A percentile compares a stretch with the other conserved stretches of the same genome.
Conservation (phyloP, 2,329 filamentous ascomycete species). For the Colletotrichum ledebouriae region DNA sequence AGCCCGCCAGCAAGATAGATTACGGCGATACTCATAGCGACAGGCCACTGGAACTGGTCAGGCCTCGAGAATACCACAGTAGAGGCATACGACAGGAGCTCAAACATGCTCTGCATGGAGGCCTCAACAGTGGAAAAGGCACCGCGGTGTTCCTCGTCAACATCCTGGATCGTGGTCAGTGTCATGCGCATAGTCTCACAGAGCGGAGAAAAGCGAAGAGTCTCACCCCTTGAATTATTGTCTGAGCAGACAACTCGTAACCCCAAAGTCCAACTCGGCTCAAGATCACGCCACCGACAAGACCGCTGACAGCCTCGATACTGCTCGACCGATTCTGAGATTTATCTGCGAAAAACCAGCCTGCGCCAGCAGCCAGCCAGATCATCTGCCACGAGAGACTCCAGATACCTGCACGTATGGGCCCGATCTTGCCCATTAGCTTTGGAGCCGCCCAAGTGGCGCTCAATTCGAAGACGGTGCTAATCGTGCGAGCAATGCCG, state of each 20-base stretch:
- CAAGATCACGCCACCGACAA: conserved; percentile 7
- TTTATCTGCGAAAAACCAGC: conserved; percentile 54
- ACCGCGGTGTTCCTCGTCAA: conserved; percentile 16
- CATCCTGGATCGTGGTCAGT: not conserved
- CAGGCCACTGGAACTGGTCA: conserved; percentile 28
- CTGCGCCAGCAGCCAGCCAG: conserved; percentile 62
- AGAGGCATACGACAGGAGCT: conserved; percentile 23
- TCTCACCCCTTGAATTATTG: conserved; percentile 7
- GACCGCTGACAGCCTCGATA: conserved; percentile 12
- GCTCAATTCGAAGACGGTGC: conserved; percentile 68
- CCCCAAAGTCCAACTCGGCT: conserved; percentile 31
- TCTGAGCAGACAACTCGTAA: conserved; percentile 21
- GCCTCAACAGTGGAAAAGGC: conserved; percentile 28
- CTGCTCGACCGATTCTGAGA: not conserved
- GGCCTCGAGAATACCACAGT: conserved; percentile 20
- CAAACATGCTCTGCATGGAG: conserved; percentile 20
- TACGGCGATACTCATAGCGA: conserved; percentile 7
- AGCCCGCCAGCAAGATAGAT: conserved; percentile 44
- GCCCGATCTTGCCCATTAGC: conserved; percentile 67
- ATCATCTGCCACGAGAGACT: conserved; percentile 76
- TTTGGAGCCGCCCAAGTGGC: conserved; percentile 72
- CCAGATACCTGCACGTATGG: conserved; percentile 78
- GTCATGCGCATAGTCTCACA: too few relatives aligned
- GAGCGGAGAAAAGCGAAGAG: not conserved
- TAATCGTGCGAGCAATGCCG: conserved; percentile 65